Conservation (phyloP, 2,329 filamentous ascomycete genomes). For the Seiridium unicorne region DNA sequence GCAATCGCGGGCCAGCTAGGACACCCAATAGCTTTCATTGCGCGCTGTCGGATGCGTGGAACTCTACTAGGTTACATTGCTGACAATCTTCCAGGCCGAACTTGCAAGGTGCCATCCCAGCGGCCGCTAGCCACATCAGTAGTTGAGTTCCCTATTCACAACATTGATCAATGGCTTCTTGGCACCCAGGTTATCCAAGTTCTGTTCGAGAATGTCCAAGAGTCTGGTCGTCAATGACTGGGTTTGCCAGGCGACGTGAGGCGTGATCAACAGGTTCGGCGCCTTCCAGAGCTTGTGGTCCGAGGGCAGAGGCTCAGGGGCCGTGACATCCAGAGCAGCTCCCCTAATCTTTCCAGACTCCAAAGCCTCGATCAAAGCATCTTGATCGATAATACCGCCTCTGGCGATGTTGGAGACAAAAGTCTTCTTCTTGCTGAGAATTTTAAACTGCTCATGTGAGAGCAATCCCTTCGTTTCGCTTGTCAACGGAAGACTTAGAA, state of each 20-base stretch:
- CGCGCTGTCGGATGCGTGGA: too few species aligned
- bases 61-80: too few species aligned
- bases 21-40: too few species aligned
- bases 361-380: slow-evolving; percentile 56
- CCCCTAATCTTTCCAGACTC: slow-evolving; percentile 39
- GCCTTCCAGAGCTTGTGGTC: slow-evolving; percentile 63
- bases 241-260: slow-evolving; percentile 29
- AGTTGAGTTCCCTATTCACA: slow-evolving; percentile 27
- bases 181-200: slow-evolving; percentile 24
- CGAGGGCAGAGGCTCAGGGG: slow-evolving; percentile 64
- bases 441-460: slow-evolving; percentile 34
- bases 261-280: slow-evolving; percentile 56
- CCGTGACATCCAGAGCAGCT: slow-evolving; percentile 67
- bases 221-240: slow-evolving; percentile 20
- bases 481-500: slow-evolving; percentile 40
- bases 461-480: slow-evolving; percentile 38
- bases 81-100: too few species aligned
- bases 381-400: slow-evolving; percentile 34
- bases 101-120: not conserved
- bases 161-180: slow-evolving; percentile 26
- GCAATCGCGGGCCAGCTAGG: too few species aligned
- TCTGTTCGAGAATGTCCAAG: slow-evolving; percentile 23
- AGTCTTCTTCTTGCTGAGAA: slow-evolving; percentile 36
- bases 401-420: slow-evolving; percentile 65
- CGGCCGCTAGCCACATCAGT: slow-evolving; percentile 14